These are phyloP conservation scores for Dryadomyces quercus-mongolicae DNA, from an alignment of 2,329 filamentous ascomycete genomes.

Conservation along the genomic window DNA sequence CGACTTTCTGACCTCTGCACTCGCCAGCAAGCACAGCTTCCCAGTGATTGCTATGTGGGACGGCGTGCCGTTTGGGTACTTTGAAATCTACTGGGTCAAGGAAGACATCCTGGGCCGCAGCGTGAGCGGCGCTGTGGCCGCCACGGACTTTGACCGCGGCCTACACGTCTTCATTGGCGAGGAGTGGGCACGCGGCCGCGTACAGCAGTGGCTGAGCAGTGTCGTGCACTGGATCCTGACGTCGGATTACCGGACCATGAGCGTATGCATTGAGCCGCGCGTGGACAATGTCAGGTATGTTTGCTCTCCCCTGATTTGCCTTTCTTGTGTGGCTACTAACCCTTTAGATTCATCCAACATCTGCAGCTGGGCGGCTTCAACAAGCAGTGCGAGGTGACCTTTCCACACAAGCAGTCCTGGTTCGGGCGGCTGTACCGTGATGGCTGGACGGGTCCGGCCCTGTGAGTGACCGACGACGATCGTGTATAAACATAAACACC, in stretches of 20 bases:
- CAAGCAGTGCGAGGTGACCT: constrained; percentile 73
- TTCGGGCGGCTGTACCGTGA: constrained; percentile 71
- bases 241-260: constrained; percentile 69
- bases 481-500: neutral
- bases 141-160: constrained; percentile 75
- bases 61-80: constrained; percentile 89
- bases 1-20: constrained; percentile 52
- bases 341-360: constrained; percentile 53
- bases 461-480: constrained; percentile 24
- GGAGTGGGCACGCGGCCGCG: constrained; percentile 77
- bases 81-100: constrained; percentile 97
- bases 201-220: constrained; percentile 71
- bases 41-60: constrained; percentile 91
- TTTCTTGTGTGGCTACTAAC: neutral
- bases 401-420: constrained; percentile 88
- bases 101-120: constrained; percentile 70
- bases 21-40: constrained; percentile 66
- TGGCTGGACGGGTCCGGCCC: constrained; percentile 59
- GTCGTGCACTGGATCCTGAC: constrained; percentile 78
- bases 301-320: neutral
- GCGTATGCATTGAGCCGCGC: constrained; percentile 75
- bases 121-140: constrained; percentile 32
- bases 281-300: constrained; percentile 80
- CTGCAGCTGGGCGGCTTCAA: constrained; percentile 67
- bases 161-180: constrained; percentile 85